Base-by-base conservation (phyloP, 306 rosid genomes). In the Quercus alba region DNA sequence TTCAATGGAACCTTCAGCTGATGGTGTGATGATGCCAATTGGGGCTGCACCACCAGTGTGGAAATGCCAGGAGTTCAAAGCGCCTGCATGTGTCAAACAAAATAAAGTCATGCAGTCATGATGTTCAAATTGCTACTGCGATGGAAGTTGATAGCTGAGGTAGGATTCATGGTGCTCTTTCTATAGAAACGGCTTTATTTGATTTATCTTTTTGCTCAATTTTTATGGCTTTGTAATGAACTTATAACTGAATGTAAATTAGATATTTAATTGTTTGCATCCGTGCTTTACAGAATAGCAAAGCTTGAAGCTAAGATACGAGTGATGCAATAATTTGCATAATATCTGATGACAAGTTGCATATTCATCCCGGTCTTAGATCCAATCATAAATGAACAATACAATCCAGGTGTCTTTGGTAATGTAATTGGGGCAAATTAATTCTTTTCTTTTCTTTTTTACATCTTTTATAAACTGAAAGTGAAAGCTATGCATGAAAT, bases 11-110 rank as follows among this genome's bases (percentile, higher is more conserved):
- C 67, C 91, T 72, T 80, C 91, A 25, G 63, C 91, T 3, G 90
- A 91, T 54, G 84, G 94, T 72, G 85, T 80, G 80, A 77, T 79
- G 81, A 77, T 79, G 81, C 91, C 92, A 52, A 75, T 87, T 46
- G 94, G 91, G 85, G 86, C 96, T 49, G 69, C 91, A 55, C 84
- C 96, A 44, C 82, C 96, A 44, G 82, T 82, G 78, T 86, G 98
- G 96, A 92, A 94, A 85, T 94, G 94, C 91, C 94, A 92, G 87
- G 94, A 88, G 81, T 87, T 89, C 81, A 87, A 92, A 59, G 87
- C 87, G 72, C 90, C 92, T 6, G 87, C 85, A n/a, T 90, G 96
- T 88, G 87, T 88, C 85, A 89, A 92, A 81, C 94, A 83, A 73
- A 90, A 90, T 81, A 89, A 92, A 85, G 93, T 85, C 70, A 81